Base-by-base conservation (phyloP, 345 rosid species). In the Eucalyptus leucophloia region DNA sequence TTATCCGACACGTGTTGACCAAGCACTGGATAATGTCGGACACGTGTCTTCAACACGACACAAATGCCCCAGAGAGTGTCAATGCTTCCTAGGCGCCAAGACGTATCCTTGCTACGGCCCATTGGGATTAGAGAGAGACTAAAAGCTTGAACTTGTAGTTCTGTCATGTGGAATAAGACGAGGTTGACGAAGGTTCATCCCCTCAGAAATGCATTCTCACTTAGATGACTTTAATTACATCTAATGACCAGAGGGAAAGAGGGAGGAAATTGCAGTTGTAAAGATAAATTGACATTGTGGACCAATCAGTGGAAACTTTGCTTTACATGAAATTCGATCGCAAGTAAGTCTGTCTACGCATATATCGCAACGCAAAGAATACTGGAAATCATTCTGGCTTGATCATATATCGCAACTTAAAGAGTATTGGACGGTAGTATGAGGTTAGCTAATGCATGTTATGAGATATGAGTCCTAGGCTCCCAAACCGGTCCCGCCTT, bases 1-100 rank as follows among this genome's bases (percentile, higher is more conserved):
- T 19, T 53, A 19, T 53, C 0, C 1, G 10, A 53, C 2, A 19
- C 1, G 10, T 1, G 56, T 53, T 53, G 24, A 19, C 10, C 0
- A 0, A 53, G 4, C 2, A 0, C 8, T 0, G 0, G 2, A 53
- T 53, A 53, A 53, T 53, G 4, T 53, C 0, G 0, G 4, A 53
- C 56, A 8, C 5, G 24, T 53, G 56, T 53, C 0, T 53, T 53
- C 24, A 0, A 53, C 24, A 53, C 0, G 4, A 19, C 2, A 53
- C 9, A 53, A 53, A 53, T 0, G 2, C 24, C 24, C 0, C 1
- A 53, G 10, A 53, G 10, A 53, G 9, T 53, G 1, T 53, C 2
- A 0, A 53, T 53, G 5, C 24, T 53, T 53, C 0, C 1, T 8
- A 19, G 5, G 56, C 24, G 0, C 12, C 44, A 5, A 69, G 44